Percentiles rank a stretch among this genome's conserved stretches.
These are phyloP conservation scores for Marasmius oreades DNA, from an alignment of 1,284 basidiomycete species.

Conservation along the genomic window DNA sequence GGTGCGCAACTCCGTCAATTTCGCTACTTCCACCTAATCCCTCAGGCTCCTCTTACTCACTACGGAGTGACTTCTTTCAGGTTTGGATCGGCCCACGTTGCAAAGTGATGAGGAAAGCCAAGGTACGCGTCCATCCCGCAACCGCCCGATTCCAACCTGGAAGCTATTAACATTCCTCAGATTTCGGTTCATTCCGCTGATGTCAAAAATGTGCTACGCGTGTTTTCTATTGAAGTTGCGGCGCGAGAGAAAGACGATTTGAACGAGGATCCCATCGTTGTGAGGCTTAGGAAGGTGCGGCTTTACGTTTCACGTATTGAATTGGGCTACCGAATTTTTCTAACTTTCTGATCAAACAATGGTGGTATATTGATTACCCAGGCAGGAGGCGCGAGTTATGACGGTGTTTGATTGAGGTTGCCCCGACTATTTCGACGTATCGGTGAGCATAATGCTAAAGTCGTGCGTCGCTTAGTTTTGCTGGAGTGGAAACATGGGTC, in stretches of 20 bases:
- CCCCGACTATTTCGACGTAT: neutral
- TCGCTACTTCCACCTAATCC: slow-evolving; percentile 5
- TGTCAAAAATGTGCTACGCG: slow-evolving; percentile 76
- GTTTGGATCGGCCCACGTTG: slow-evolving; percentile 83
- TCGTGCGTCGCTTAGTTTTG: neutral
- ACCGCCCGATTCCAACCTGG: slow-evolving; percentile 12
- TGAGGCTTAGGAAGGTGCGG: slow-evolving; percentile 69
- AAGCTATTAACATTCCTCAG: slow-evolving; percentile 37
- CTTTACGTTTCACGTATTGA: slow-evolving; percentile 2
- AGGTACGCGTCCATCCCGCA: slow-evolving; percentile 47
- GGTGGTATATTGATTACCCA: slow-evolving; percentile 24
- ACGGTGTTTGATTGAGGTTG: slow-evolving; percentile 53
- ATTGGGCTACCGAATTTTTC: neutral
- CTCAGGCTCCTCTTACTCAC: neutral
- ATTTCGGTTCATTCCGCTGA: slow-evolving; percentile 86
- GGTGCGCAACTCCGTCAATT: slow-evolving; percentile 33
- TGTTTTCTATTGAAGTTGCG: slow-evolving; percentile 83
- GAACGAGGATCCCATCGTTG: slow-evolving; percentile 75
- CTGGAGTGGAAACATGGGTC: neutral
- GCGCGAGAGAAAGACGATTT: slow-evolving; percentile 79
- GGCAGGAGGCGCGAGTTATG: slow-evolving; percentile 82
- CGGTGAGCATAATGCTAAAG: neutral
- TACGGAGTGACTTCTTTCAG: slow-evolving; percentile 22
- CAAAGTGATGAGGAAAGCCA: slow-evolving; percentile 89
- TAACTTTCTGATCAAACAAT: slow-evolving; percentile 2